Conservation (phyloP, 345 rosid species). For the Eucalyptus shirleyi region DNA sequence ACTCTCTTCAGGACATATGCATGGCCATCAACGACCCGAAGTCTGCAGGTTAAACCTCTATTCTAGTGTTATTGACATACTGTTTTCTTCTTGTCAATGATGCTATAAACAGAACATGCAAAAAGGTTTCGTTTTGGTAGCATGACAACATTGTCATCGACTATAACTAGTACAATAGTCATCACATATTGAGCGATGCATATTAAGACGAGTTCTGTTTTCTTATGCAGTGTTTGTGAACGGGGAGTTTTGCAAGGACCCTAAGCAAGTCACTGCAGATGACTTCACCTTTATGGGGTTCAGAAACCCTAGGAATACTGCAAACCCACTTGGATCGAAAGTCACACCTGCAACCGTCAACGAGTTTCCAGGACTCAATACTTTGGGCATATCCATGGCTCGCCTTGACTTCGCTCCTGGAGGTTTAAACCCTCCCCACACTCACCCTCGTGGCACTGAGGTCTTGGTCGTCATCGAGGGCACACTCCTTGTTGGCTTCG, state of each 20-base stretch:
- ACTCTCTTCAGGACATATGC: too few relatives aligned
- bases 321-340: slow-evolving; percentile 4
- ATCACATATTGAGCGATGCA: not conserved
- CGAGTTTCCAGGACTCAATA: slow-evolving; percentile 10
- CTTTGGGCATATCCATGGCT: slow-evolving; percentile 8
- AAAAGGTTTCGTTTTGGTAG: not conserved
- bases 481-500: slow-evolving; percentile 13
- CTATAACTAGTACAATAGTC: not conserved
- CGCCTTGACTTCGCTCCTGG: slow-evolving; percentile 8
- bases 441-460: slow-evolving; percentile 29
- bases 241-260: slow-evolving; percentile 28
- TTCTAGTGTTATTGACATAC: too few relatives aligned
- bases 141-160: not conserved
- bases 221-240: slow-evolving; percentile 15
- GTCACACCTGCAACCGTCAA: not conserved
- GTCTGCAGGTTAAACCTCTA: too few relatives aligned
- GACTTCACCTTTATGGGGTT: slow-evolving; percentile 10
- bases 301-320: not conserved
- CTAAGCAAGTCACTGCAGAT: not conserved
- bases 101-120: not conserved
- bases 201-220: not conserved
- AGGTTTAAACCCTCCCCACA: slow-evolving; percentile 32
- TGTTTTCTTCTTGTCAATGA: not conserved
- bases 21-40: too few relatives aligned
- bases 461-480: slow-evolving; percentile 18